Evolutionary conservation across 2,329 filamentous ascomycete genomes (phyloP).

Genomic region (Exophiala spinifera): DNA sequence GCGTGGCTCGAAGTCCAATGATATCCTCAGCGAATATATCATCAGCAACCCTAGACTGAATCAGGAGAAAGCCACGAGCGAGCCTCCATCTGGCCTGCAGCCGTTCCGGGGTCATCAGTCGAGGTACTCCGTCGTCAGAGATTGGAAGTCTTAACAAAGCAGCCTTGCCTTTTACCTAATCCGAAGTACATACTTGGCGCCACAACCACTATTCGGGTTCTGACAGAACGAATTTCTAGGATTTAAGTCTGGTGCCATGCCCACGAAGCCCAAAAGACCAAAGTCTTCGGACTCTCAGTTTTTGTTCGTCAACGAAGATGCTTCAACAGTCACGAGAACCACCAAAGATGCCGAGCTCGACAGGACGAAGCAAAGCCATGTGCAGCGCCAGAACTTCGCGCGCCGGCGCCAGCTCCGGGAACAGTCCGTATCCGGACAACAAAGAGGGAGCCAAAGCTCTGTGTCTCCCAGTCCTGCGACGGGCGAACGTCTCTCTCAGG

Average conservation of each 20-base stretch:
- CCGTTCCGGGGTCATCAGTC: conserved; percentile 2
- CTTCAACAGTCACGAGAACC: conserved; percentile 18
- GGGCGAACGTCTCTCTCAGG: conserved; percentile 2
- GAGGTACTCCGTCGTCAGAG: neutral
- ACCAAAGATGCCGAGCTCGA: conserved; percentile 22
- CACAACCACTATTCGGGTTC: neutral
- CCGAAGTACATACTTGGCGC: neutral
- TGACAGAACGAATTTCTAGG: neutral
- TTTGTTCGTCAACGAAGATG: conserved; percentile 26
- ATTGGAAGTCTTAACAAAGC: conserved; percentile 3
- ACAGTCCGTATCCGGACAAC: conserved; percentile 6
- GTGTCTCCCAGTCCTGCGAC: conserved; percentile 9
- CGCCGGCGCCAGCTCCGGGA: conserved; percentile 18
- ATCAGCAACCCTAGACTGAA: conserved; percentile 20
- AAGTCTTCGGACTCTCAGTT: conserved; percentile 21
- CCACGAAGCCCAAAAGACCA: conserved; percentile 19
- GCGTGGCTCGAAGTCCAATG: conserved; percentile 13
- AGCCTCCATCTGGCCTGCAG: conserved; percentile 3
- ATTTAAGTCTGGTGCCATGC: conserved; percentile 16
- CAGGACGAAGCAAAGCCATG: conserved; percentile 28
- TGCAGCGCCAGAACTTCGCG: conserved; percentile 26
- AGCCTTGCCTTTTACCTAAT: conserved; percentile 21
- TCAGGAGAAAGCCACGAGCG: conserved; percentile 23
- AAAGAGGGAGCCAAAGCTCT: conserved; percentile 9
- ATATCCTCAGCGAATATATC: conserved; percentile 16